Evolutionary conservation across 2,329 filamentous ascomycete genomes (phyloP), one percentile per base, ranked within the genome.

Genomic region (Aspergillus sp.): DNA sequence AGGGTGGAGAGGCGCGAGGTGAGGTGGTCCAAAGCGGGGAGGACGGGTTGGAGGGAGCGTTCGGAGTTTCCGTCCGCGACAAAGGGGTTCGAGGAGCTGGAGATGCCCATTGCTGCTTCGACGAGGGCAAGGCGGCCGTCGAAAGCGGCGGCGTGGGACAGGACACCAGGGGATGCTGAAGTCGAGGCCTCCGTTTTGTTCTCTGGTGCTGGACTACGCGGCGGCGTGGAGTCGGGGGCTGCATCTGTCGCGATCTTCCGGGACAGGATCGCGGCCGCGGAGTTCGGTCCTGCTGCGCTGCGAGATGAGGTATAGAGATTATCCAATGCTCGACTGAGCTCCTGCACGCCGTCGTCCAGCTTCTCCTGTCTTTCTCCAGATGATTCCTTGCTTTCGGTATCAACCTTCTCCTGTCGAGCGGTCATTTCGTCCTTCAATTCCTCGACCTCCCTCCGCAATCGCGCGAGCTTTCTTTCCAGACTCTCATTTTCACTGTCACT

Each of bases 71-170:
- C 63, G 30, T 66, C 62, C 20, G 62, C 56, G 41, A 71, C 58
- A 49, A 69, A 66, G 1, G 85, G 79, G 54, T 86, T 74, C 9
- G 82, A 78, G 0, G 83, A 81, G 19, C 84, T 83, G 37, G 83
- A 85, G 43, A 95, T 79, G 7, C 93, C 93, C 23, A 98, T 79
- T 1, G 84, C 80, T 56, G 83, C 83, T 72, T 98, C 93, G 43
- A 98, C 74, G 25, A 86, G 74, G 2, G 85, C 74, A 17, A 98
- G 80, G 4, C 93, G 82, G 25, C 81, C 79, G 63, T 97, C 91
- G 60, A 98, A 96, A 53, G 93, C 86, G 20, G 90, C 88, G 5
- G 88, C 85, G 66, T 90, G 87, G 30, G 84, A 82, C 32, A 96
- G 75, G 22, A 87, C 44, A 69, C 77, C 41, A 74, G 84, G 27